A percentile compares a stretch with the other conserved stretches of the same genome.
phyloP scores from a whole-genome alignment of 2,329 filamentous ascomycete genomes.

The Geosmithia morbida region DNA sequence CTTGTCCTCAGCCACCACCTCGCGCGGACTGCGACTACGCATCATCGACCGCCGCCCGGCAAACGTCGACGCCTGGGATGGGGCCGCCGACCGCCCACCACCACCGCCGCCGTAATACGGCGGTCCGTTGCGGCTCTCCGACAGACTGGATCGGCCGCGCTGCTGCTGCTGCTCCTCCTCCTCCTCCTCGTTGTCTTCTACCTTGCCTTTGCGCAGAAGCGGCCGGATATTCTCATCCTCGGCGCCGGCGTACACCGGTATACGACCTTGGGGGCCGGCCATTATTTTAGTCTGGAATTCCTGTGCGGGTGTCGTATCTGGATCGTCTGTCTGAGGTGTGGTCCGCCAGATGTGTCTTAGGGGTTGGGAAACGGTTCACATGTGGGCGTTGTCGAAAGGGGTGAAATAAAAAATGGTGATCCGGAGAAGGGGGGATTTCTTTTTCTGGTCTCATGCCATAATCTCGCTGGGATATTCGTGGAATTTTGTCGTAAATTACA shows the following conservation, averaged over 20 bases:
- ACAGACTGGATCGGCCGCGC: slow-evolving; percentile 9
- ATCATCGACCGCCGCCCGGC: slow-evolving; percentile 44
- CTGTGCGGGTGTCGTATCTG: slow-evolving; percentile 25
- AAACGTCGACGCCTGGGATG: slow-evolving; percentile 9
- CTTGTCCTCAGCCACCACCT: slow-evolving; percentile 17
- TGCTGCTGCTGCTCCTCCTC: slow-evolving; percentile 6
- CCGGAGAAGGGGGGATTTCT: too few species aligned
- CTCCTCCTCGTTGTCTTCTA: slow-evolving; percentile 11
- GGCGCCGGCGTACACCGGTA: slow-evolving; percentile 8
- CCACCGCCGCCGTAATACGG: background rate
- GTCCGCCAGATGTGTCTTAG: too few species aligned
- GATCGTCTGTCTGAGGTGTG: too few species aligned
- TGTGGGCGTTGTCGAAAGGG: too few species aligned
- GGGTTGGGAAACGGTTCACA: too few species aligned
- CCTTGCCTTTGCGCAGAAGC: slow-evolving; percentile 19
- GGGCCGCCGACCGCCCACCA: background rate
- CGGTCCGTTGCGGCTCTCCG: background rate
- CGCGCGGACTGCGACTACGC: slow-evolving; percentile 61
- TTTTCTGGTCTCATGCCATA: too few species aligned
- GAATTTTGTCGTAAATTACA: too few species aligned
- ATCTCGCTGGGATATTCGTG: too few species aligned
- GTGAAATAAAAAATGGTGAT: too few species aligned
- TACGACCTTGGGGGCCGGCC: background rate
- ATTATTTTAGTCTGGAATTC: slow-evolving; percentile 7
- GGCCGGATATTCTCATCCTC: slow-evolving; percentile 30